Base-by-base conservation (phyloP, 108 stramenopile genomes). In the Pseudonitzschia multiseries region DNA sequence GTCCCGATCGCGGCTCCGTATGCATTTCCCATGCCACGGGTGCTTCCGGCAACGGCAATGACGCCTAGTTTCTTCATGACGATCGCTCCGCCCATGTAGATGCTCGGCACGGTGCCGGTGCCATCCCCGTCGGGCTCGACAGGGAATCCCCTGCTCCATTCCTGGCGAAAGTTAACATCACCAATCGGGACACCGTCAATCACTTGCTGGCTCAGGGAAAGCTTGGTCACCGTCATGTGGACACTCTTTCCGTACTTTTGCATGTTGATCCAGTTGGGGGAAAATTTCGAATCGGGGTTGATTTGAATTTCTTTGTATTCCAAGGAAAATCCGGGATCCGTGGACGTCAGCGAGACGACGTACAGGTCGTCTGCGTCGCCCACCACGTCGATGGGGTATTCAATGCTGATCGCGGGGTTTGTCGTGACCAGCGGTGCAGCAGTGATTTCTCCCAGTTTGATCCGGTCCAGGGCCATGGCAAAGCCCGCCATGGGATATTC, bases 261-360 rank as follows among this genome's bases (percentile, higher is more conserved):
- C 36, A 69, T 44, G 51, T 69, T 68, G 24, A 57, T 76, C 68
- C 68, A 76, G 33, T 76, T 69, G 36, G 75, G 68, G 22, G 66
- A 67, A 27, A 29, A 67, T 18, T 44, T 31, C 3, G 40, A 8
- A 40, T 29, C 18, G 13, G 28, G 14, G 18, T 40, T n/a, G 12
- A 3, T 14, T 21, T n/a, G 26, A 18, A 62, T 4, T 28, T 62
- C 6, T 40, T 62, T 8, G 24, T 28, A 67, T 27, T 67, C 66
- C 22, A 6, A 3, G 9, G 66, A 46, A 63, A 52, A 69, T 4
- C 63, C 46, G 29, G 27, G 18, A 29, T 76, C 75, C 26, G 68
- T 76, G 9, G 75, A 63, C 22, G 65, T 76, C n/a, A 69, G 42
- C 31, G 56, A 32, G 15, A 68, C 68, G 33, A 76, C 50, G 26